A percentile compares a stretch with the other conserved stretches of the same genome.
These are phyloP conservation scores for Cyclostephanos invisitatus DNA, from an alignment of 108 stramenopile genomes.

Conservation along the genomic window DNA sequence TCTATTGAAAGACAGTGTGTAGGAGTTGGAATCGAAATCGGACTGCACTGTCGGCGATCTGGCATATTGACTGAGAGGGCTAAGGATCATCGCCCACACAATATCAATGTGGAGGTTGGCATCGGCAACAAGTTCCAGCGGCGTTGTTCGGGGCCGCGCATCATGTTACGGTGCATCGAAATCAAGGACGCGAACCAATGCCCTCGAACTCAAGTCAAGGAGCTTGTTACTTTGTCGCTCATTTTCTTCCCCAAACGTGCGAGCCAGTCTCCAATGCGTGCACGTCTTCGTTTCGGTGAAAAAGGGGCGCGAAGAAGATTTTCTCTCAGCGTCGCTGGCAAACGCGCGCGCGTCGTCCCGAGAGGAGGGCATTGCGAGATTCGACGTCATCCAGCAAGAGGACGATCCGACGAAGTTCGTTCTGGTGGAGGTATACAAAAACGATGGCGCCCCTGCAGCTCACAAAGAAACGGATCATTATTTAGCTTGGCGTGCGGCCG, in stretches of 20 bases:
- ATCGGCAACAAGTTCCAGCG: not conserved
- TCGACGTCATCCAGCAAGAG: conserved; percentile 56
- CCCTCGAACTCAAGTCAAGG: not conserved
- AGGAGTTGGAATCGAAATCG: no score
- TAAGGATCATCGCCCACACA: not conserved
- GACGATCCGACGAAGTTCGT: conserved; percentile 55
- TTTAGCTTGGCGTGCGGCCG: conserved; percentile 47
- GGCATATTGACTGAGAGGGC: no score
- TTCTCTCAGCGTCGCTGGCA: conserved; percentile 43
- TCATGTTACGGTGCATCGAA: not conserved
- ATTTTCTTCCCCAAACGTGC: conserved; percentile 12
- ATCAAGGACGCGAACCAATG: not conserved
- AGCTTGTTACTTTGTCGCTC: not conserved
- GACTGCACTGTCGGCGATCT: no score
- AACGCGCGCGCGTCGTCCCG: conserved; percentile 49
- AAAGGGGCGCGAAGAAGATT: conserved; percentile 48
- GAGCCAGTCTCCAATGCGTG: conserved; percentile 36
- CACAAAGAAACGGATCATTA: conserved; percentile 64
- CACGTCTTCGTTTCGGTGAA: conserved; percentile 55
- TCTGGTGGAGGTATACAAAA: conserved; percentile 58
- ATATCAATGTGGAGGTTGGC: not conserved
- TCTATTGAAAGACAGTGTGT: no score
- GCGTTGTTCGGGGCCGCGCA: conserved; percentile 1
- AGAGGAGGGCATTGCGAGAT: conserved; percentile 55
- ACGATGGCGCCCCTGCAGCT: conserved; percentile 46